Evolutionary conservation across 2,329 filamentous ascomycete genomes (phyloP), one percentile per base, ranked within the genome.

Genomic region (Hypomyces rosellus): DNA sequence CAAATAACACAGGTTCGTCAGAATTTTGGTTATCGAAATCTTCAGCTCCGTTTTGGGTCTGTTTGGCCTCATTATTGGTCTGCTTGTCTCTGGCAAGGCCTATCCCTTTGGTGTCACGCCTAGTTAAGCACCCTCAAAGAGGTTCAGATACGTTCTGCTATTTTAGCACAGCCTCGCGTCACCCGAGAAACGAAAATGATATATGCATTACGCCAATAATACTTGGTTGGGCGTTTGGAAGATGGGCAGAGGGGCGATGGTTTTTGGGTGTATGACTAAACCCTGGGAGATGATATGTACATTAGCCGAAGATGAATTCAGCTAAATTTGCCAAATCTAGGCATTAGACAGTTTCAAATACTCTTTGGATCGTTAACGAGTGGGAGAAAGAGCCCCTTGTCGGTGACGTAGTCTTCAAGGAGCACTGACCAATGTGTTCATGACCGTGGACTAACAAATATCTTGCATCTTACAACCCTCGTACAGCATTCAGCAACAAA

Each of bases 1-100:
- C 53, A 14, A 3, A 8, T 4, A 8, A 12, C 46, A 7, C 50
- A 96, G 91, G 49, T 99, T 99, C 71, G 92, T 99, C 72, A 96
- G 96, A 75, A 96, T 99, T 60, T 84, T 99, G 47, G 92, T 99
- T 60, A 95, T 99, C 64, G 95, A 99, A 72, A 99, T 99, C 68
- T 99, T 99, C 77, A 96, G 91, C 68, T 97, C 92, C 38, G 92
- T 99, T 45, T 79, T 99, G 11, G 93, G 95, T 56, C 82, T 99
- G 3, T 99, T 99, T 64, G 95, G 93, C 52, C 79, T 99, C 56
- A 99, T 99, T 64, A 85, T 99, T 59, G 93, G 95, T 42, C 80
- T 99, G 49, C 77, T 99, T 58, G 80, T 97, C 47, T 88, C 89
- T 52, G 80, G 85, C 67, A 95, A 93, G 71, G 90, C 93, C 22